Evolutionary conservation across 2,329 filamentous ascomycete genomes (phyloP), one percentile per base, ranked within the genome.

Genomic region (Fusarium chaquense): DNA sequence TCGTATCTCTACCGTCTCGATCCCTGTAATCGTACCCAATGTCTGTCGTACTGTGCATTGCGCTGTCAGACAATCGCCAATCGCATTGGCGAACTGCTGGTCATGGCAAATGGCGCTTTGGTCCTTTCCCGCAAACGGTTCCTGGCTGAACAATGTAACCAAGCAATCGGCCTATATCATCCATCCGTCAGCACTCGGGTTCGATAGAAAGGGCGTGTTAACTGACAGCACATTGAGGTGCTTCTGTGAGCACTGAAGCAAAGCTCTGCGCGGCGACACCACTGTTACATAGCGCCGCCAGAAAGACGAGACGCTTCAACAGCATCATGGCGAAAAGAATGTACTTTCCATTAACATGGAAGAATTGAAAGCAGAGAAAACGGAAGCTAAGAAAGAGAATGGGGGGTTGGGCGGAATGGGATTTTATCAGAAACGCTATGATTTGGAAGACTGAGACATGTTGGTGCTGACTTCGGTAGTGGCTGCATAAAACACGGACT

Each of bases 11-110:
- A 0, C 12, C 26, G 2, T 4, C 24, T 26, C 24, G 3, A 26
- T 26, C 24, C 24, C 24, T 26, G 24, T 26, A 3, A 26, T 13
- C 30, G 10, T 13, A 65, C 62, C 52, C 20, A 65, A 44, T 0
- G 61, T 61, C 16, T 65, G 41, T 11, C 62, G 46, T 15, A 65
- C 46, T 1, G 41, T 49, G n/a, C 62, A 65, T 15, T 54, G 30
- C 2, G 33, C 41, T 2, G 40, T 65, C 9, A 65, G 10, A 1
- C 62, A 65, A 9, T 44, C 7, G 2, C 54, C 61, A 12, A 65
- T 60, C 1, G 6, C 30, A 4, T 49, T 12, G 4, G 62, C 41
- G 15, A 65, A 65, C 2, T 33, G 24, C 16, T 54, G 53, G 36
- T 47, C 49, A 1, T 6, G 3, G 2, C 62, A 65, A 8, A 65